A percentile compares a stretch with the other conserved stretches of the same genome.
phyloP scores from a whole-genome alignment of 2,329 filamentous ascomycete genomes.

The Fusarium euwallaceae region DNA sequence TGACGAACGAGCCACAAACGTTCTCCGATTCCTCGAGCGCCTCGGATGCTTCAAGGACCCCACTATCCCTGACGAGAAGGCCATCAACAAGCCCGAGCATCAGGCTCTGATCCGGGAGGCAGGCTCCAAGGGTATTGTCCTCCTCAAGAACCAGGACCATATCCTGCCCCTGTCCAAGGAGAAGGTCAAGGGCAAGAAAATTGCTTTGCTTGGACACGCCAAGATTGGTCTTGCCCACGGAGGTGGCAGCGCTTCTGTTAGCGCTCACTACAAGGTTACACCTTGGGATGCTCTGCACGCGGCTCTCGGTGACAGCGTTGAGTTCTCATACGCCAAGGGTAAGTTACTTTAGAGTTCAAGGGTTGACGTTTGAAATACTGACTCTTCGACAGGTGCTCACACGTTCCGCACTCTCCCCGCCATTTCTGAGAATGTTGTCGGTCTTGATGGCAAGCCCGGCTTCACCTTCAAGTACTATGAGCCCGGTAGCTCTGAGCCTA shows the following conservation, averaged over 20 bases:
- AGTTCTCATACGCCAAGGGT: constrained; percentile 50
- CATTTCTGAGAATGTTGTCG: constrained; percentile 46
- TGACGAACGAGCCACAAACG: constrained; percentile 47
- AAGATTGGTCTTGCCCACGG: constrained; percentile 53
- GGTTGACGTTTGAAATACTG: neutral
- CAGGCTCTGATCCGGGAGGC: constrained; percentile 48
- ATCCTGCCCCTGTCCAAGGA: constrained; percentile 67
- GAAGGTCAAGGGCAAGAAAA: constrained; percentile 49
- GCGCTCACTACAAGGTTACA: constrained; percentile 52
- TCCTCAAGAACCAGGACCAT: constrained; percentile 72
- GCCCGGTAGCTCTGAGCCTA: constrained; percentile 42
- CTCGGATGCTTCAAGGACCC: constrained; percentile 49
- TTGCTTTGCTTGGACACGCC: constrained; percentile 52
- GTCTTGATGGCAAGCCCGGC: constrained; percentile 50
- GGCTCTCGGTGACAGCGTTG: constrained; percentile 43
- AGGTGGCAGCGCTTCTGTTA: constrained; percentile 54
- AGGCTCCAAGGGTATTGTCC: constrained; percentile 67
- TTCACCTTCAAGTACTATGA: constrained; percentile 51
- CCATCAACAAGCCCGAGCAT: constrained; percentile 51
- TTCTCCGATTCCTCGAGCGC: constrained; percentile 47
- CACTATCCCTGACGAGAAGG: constrained; percentile 45
- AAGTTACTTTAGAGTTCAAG: constrained; percentile 7
- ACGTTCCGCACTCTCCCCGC: constrained; percentile 44
- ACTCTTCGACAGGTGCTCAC: constrained; percentile 39
- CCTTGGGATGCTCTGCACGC: constrained; percentile 51